Evolutionary conservation across 257 asterid genomes (phyloP).

Genomic region (Mentha longifolia): DNA sequence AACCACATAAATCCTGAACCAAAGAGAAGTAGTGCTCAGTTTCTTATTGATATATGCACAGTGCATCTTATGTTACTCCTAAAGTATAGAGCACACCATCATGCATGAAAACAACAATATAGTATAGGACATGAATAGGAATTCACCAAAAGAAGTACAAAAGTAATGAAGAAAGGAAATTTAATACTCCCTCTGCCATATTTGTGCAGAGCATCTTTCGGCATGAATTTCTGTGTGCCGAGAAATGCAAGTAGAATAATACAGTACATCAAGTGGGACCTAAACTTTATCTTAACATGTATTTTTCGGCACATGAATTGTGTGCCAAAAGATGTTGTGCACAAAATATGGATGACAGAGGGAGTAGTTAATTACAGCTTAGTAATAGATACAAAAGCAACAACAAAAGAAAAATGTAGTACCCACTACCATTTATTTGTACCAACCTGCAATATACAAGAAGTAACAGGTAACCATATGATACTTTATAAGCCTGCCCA

Average conservation of each 20-base stretch:
- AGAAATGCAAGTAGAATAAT: too few relatives aligned
- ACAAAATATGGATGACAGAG: too few relatives aligned
- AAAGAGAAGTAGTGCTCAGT: constrained; percentile 27
- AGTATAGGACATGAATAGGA: constrained; percentile 15
- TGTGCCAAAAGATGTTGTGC: too few relatives aligned
- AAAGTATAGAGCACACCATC: constrained; percentile 8
- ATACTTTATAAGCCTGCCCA: constrained; percentile 78
- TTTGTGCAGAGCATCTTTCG: too few relatives aligned
- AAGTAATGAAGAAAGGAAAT: constrained; percentile 13
- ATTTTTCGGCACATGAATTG: too few relatives aligned
- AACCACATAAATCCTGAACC: constrained; percentile 91
- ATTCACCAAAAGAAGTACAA: constrained; percentile 21
- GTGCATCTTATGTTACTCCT: constrained; percentile 2
- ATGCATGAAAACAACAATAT: constrained; percentile 10
- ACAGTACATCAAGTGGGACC: too few relatives aligned
- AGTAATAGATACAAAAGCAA: constrained; percentile 16
- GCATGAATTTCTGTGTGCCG: too few relatives aligned
- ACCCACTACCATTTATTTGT: constrained; percentile 16
- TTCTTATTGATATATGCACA: not conserved
- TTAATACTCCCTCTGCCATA: not conserved
- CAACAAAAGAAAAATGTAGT: constrained; percentile 10
- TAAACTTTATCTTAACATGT: too few relatives aligned
- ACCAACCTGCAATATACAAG: constrained; percentile 84
- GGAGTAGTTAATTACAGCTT: not conserved
- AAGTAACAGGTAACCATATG: constrained; percentile 96